These are phyloP conservation scores for Rhodotorula mucilaginosa DNA, from an alignment of 1,284 basidiomycete species.

Conservation along the genomic window DNA sequence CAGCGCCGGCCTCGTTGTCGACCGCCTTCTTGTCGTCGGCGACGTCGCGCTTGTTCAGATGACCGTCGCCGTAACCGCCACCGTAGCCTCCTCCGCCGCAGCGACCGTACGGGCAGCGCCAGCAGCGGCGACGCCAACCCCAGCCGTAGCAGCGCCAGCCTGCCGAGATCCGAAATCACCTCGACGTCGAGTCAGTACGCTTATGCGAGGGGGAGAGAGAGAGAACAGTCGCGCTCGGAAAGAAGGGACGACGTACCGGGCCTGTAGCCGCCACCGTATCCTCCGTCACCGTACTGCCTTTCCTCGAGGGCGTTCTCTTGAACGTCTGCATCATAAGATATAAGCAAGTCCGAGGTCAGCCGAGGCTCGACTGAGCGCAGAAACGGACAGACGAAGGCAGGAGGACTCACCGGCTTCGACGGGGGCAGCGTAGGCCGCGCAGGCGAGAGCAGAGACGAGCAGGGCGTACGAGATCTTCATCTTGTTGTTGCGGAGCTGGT, in stretches of 20 bases:
- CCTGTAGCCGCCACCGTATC: too few relatives aligned
- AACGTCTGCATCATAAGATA: background rate
- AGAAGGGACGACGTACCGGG: background rate
- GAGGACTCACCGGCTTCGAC: constrained; percentile 2
- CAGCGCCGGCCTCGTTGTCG: background rate
- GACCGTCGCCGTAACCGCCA: background rate
- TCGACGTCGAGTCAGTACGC: background rate
- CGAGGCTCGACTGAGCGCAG: background rate
- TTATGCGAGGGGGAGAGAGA: background rate
- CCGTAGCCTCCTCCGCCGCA: background rate
- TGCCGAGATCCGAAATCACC: background rate
- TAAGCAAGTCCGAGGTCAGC: background rate
- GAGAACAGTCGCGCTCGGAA: background rate
- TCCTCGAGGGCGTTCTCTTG: background rate
- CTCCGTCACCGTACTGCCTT: background rate
- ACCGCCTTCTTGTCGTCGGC: background rate
- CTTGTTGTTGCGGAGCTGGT: background rate
- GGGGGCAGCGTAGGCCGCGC: background rate
- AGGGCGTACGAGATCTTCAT: background rate
- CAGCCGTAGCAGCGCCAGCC: background rate
- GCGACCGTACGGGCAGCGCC: constrained; percentile 1
- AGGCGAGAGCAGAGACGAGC: background rate
- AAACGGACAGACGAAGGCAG: background rate
- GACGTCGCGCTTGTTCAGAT: background rate
- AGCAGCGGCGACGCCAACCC: background rate